These are phyloP conservation scores for Capronia coronata DNA, from an alignment of 2,329 filamentous ascomycete genomes.

Conservation along the genomic window DNA sequence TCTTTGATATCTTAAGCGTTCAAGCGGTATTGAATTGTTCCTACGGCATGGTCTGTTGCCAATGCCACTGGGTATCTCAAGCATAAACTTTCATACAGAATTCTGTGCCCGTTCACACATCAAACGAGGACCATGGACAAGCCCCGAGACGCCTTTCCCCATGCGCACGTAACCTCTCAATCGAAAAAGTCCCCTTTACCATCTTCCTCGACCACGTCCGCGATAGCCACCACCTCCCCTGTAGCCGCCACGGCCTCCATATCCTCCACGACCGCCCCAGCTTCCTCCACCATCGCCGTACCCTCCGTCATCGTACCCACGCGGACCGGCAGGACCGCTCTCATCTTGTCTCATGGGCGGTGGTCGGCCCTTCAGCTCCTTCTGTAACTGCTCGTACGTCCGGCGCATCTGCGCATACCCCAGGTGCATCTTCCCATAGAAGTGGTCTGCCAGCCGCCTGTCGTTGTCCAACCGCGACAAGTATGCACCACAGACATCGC, in stretches of 20 bases:
- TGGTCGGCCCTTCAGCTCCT: conserved; percentile 70
- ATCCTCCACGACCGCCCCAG: conserved; percentile 45
- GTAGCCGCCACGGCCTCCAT: conserved; percentile 39
- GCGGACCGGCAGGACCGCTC: conserved; percentile 33
- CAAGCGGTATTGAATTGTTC: conserved; percentile 5
- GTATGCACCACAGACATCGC: conserved; percentile 96
- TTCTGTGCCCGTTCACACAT: background rate
- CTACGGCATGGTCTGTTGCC: background rate
- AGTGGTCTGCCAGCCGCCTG: conserved; percentile 86
- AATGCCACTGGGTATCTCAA: conserved; percentile 7
- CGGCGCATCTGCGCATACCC: conserved; percentile 98
- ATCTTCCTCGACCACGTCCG: conserved; percentile 25
- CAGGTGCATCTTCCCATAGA: conserved; percentile 98
- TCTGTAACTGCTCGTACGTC: conserved; percentile 77
- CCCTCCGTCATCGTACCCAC: conserved; percentile 44
- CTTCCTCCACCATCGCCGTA: conserved; percentile 49
- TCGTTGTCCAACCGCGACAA: conserved; percentile 90
- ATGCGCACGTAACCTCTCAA: background rate
- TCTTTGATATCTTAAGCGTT: conserved; percentile 2
- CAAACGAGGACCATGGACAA: background rate
- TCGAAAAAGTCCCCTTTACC: conserved; percentile 5
- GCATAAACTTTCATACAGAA: background rate
- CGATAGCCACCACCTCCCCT: conserved; percentile 35
- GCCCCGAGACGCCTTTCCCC: background rate
- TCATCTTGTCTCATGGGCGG: conserved; percentile 49